Base-by-base conservation (phyloP, 2,329 filamentous ascomycete genomes). In the Colletotrichum lentis region DNA sequence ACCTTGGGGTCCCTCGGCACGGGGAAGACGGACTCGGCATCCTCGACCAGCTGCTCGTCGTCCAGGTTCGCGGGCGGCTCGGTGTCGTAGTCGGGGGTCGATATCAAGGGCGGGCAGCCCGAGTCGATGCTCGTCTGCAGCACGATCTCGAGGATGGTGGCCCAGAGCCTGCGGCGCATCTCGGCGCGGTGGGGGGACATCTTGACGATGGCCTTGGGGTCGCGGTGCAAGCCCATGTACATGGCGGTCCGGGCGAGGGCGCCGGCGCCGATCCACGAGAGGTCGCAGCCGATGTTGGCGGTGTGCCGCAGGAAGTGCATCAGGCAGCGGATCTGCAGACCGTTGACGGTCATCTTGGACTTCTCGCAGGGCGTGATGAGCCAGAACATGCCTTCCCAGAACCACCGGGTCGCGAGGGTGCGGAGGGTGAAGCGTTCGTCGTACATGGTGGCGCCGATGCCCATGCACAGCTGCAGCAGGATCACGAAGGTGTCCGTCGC, bases 141-240 rank as follows among this genome's bases (percentile, higher is more conserved):
- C n/a, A 83, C 82, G 2, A 88, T 74, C 72, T 88, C 86, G 5
- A 88, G 64, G 12, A 87, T 80, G 0, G 85, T 86, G 7, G 83
- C 81, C 87, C 86, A 89, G 1, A 89, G 72, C 3, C 86, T 79
- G 4, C 86, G 78, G 2, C 86, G 80, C 74, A 88, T 81, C 74
- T 89, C 87, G 1, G 81, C 79, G 22, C 81, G 78, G 43, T 84
- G 80, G 0, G 76, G 72, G 2, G 83, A 80, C 79, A 85, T 83
- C 22, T 80, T 78, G 7, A 80, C 78, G 4, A 88, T 80, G 64
- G 81, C 77, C 37, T 77, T 79, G 0, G 87, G 86, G 63, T 89
- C 87, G 1, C 85, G 81, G 72, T 89, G 86, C 6, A 88, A 77
- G 3, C 87, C 86, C 80, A 88, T 87, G 62, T 81, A 81, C 73